Base-by-base conservation (phyloP, 164 flowering plant genomes). In the Berberis vulgaris region DNA sequence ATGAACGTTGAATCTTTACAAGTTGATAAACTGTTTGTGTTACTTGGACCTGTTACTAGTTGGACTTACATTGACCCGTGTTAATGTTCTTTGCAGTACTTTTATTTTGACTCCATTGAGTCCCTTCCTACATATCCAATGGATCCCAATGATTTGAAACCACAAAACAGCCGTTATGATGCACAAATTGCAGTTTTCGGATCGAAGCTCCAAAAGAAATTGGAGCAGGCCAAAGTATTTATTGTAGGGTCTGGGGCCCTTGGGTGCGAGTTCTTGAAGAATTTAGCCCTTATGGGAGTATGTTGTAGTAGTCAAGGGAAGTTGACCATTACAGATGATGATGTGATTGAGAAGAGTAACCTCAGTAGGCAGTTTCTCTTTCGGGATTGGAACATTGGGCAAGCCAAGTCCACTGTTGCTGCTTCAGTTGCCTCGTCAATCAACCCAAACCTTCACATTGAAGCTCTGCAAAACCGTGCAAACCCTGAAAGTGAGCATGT, bases 371-470 rank as follows among this genome's bases (percentile, higher is more conserved):
- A 90, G 75, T 90, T 90, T 65, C 87, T 90, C 49, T 90, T 90
- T 71, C 87, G 95, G 49, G 91, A 90, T 73, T 90, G 97, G 97
- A 90, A 90, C 69, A 90, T 90, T 61, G 97, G 97, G 46, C 95
- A 88, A 78, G 90, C 97, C 26, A 88, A 88, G 76, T 88, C 97
- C 42, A 88, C 93, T 5, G 97, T 90, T 66, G 97, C 97, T 67
- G 92, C 92, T 60, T 69, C 97, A 39, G 97, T 84, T 43, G 89
- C 92, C 13, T 62, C 74, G 45, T 63, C 74, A 5, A 82, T 90
- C 55, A 90, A 90, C 67, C 81, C 87, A 43, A 58, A 43, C 45
- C 73, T 90, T 4, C 76, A 74, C 4, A 70, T 88, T 68, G 90
- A 87, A 71, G 97, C 97, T 41, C 68, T 90, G 63, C 97, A 90